Evolutionary conservation across 108 stramenopile species (phyloP), one percentile per base, ranked within the genome.

Genomic region (Cyclotella choctawhatcheeana): DNA sequence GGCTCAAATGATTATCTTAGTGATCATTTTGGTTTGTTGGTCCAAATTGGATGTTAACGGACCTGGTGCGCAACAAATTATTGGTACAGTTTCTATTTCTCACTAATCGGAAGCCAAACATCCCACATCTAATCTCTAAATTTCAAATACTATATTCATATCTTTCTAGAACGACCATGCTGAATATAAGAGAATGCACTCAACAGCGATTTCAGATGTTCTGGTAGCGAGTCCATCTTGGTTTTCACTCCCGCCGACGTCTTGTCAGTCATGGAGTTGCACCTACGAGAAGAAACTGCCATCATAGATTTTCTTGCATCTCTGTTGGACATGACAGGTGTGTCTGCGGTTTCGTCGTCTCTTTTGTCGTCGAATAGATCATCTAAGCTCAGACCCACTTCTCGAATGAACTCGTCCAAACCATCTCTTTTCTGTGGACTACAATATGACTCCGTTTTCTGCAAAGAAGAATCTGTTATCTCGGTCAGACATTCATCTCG

Each of bases 11-110:
- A 79, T 52, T 79, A 63, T 47, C 52, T 79, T 21, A 79, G 77
- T 45, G 77, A 79, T 52, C 77, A 79, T 54, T 79, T 67, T 60
- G 77, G 77, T 14, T 44, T 79, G 58, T 22, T 67, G 3, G 61
- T 79, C 21, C n/a, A 72, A 16, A 17, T 50, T 81, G 34, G 69
- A 64, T 27, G 69, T 76, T 20, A 25, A 33, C 0, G 51, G 24
- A 1, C 13, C 65, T 35, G 32, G 5, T n/a, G n/a, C 24, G 16
- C 32, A 44, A 8, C 32, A n/a, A 25, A 45, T 45, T 21, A 45
- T 5, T 43, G 45, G 44, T 55, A 55, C 29, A 43, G n/a, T n/a
- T n/a, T n/a, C n/a, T n/a, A n/a, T n/a, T n/a, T n/a, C n/a, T n/a
- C n/a, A n/a, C n/a, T n/a, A n/a, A n/a, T n/a, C n/a, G n/a, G n/a